phyloP scores from a whole-genome alignment of 2,329 filamentous ascomycete genomes.

The Fusarium agapanthi region DNA sequence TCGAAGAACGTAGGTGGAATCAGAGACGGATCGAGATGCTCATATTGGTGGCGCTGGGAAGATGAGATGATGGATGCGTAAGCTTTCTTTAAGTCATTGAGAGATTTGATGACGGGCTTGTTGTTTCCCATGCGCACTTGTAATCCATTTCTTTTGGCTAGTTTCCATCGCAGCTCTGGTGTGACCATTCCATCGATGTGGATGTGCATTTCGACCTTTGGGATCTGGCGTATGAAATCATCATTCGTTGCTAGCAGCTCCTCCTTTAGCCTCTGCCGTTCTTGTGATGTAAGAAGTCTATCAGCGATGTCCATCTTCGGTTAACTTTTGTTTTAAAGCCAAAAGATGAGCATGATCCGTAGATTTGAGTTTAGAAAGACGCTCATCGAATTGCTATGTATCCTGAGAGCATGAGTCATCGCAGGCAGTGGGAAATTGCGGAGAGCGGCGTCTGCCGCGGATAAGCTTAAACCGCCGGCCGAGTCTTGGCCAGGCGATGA shows the following conservation, averaged over 20 bases:
- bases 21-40: neutral
- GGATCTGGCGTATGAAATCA: neutral
- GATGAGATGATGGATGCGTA: neutral
- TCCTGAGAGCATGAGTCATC: neutral
- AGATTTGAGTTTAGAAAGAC: neutral
- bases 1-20: neutral
- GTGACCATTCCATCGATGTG: neutral
- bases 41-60: neutral
- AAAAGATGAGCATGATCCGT: neutral
- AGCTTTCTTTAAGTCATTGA: neutral
- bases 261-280: neutral
- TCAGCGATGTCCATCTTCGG: neutral
- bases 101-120: neutral
- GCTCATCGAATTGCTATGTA: neutral
- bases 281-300: neutral
- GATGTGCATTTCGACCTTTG: neutral
- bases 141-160: neutral
- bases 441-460: neutral
- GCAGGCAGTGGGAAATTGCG: neutral
- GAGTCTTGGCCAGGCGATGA: neutral
- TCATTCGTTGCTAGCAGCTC: neutral
- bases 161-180: neutral
- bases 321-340: neutral
- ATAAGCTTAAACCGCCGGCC: neutral
- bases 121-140: neutral